Base-by-base conservation (phyloP, 805 yeast species). In the Kodamaea kakaduensis region DNA sequence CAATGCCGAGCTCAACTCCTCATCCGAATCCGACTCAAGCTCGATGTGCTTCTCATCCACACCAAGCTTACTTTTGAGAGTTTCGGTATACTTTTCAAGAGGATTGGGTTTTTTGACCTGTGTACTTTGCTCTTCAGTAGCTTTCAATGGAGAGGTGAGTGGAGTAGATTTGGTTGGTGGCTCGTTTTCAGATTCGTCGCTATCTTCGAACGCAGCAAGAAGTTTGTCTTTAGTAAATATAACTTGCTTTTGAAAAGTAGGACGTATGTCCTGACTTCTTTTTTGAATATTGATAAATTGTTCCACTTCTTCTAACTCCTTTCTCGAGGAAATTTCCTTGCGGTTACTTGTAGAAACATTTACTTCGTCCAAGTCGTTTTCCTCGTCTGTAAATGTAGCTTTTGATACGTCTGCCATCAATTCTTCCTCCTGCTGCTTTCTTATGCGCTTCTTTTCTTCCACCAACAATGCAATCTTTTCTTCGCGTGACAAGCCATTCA, bases 371-470 rank as follows among this genome's bases (percentile, higher is more conserved):
- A 61, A 45, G 25, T 64, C 71, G 14, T 59, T 45, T 36, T 67
- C 71, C 39, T 65, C 71, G 33, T 65, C 71, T 2, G 69, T 60
- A 17, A 65, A 46, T 1, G 70, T 45, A 2, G 51, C 46, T 24
- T 46, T 53, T 0, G 62, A 40, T 16, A 66, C 48, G 25, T 67
- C 70, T 2, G 56, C 56, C 32, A 58, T 58, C 17, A 63, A 47
- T 34, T 41, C 45, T 25, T 43, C 46, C 23, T 45, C 53, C 21
- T 44, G 47, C 15, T 34, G 32, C 10, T 9, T 9, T 17, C 45
- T 15, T 20, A 56, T 35, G 37, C 46, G 27, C 9, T 22, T 29
- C 20, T 30, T 31, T 4, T 25, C 37, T 10, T 28, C 36, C 2
- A 33, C 23, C 19, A 40, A 41, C 3, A 42, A 38, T 10, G 46